Evolutionary conservation across 108 stramenopile species (phyloP).

Genomic region (Seminavis robusta): DNA sequence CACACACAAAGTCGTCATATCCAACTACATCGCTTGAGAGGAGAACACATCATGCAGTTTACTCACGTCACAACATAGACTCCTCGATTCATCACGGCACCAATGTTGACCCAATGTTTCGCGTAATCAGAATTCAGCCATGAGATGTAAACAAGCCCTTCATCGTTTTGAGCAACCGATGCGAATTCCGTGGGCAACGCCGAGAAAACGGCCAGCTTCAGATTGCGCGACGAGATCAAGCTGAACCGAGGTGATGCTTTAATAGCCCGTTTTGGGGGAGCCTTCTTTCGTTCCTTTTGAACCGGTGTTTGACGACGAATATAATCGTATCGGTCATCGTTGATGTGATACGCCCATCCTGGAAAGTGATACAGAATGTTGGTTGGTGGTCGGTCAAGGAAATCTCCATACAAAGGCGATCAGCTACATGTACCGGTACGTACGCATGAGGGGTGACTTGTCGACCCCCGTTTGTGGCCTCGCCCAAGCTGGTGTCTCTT

Average conservation of each 20-base stretch:
- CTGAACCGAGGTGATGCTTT: no score
- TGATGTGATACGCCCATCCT: constrained; percentile 31
- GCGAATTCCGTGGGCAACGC: constrained; percentile 17
- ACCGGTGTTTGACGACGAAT: background rate
- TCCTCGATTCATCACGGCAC: constrained; percentile 42
- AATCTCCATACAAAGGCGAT: background rate
- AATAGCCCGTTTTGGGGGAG: no score
- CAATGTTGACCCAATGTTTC: constrained; percentile 25
- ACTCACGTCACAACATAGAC: no score
- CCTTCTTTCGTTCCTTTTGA: background rate
- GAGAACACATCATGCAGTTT: no score
- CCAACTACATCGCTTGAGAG: no score
- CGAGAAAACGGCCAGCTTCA: no score
- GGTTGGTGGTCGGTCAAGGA: no score
- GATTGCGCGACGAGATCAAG: no score
- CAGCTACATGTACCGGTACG: no score
- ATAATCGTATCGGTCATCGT: constrained; percentile 29
- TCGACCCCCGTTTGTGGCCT: constrained; percentile 4
- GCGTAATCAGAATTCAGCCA: constrained; percentile 31
- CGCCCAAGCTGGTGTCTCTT: background rate
- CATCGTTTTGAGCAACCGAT: constrained; percentile 8
- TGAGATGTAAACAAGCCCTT: constrained; percentile 18
- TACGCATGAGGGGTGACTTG: constrained; percentile 9
- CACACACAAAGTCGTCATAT: background rate
- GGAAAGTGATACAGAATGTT: no score